Conservation (phyloP, 148 eudicot genomes). For the Silene latifolia region DNA sequence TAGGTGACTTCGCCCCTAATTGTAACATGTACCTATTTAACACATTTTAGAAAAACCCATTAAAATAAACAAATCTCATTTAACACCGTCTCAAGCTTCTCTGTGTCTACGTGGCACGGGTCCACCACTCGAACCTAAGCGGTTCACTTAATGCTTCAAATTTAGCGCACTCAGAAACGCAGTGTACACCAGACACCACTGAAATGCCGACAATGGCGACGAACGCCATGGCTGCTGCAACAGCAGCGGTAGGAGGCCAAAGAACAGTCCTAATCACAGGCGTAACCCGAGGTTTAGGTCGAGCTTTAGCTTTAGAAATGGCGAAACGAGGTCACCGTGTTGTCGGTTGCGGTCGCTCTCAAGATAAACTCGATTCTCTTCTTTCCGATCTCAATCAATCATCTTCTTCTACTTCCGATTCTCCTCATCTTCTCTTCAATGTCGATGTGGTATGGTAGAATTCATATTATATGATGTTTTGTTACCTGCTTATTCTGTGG, state of each 20-base stretch:
- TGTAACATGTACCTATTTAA: too few species aligned
- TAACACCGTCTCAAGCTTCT: too few species aligned
- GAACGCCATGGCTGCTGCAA: constrained; percentile 28
- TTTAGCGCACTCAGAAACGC: background rate
- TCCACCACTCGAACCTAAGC: too few species aligned
- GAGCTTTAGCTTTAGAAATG: constrained; percentile 62
- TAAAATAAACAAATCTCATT: too few species aligned
- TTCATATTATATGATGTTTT: background rate
- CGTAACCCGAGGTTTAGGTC: constrained; percentile 60
- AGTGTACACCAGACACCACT: background rate
- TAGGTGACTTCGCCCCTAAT: too few species aligned
- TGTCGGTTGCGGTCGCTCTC: constrained; percentile 81
- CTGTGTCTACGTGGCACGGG: too few species aligned
- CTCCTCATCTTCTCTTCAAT: constrained; percentile 49
- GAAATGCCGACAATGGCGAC: constrained; percentile 23
- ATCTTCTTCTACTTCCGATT: constrained; percentile 24
- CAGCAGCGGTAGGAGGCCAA: constrained; percentile 29
- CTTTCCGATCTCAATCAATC: constrained; percentile 42
- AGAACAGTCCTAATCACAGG: constrained; percentile 73
- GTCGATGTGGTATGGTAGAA: constrained; percentile 63
- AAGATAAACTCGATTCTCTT: constrained; percentile 60
- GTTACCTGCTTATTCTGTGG: background rate
- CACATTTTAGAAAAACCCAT: too few species aligned
- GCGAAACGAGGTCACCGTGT: constrained; percentile 74
- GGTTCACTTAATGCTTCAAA: too few species aligned